phyloP scores from a whole-genome alignment of 176 grass and related monocot species.

The Juncus effusus region DNA sequence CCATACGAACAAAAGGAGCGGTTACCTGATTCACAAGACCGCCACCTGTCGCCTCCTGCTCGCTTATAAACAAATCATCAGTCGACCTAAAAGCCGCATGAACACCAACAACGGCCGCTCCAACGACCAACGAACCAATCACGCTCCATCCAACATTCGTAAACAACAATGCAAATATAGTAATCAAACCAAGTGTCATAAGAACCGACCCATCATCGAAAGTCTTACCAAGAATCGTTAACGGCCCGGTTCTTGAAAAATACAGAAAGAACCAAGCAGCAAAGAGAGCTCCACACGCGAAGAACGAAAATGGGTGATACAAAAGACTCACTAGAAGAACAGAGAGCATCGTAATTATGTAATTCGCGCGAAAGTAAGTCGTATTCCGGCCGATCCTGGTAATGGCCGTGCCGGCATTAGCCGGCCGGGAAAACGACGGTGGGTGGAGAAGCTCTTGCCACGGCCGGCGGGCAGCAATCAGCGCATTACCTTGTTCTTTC shows the following conservation, averaged over 20 bases:
- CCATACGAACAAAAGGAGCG: constrained; percentile 33
- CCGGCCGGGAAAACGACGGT: constrained; percentile 56
- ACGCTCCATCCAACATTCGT: constrained; percentile 77
- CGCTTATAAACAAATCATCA: constrained; percentile 79
- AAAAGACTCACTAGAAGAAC: constrained; percentile 55
- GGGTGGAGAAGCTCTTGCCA: constrained; percentile 69
- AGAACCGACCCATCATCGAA: constrained; percentile 92
- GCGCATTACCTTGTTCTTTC: constrained; percentile 63
- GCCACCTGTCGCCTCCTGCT: constrained; percentile 62
- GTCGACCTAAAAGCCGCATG: constrained; percentile 67
- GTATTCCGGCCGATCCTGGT: constrained; percentile 59
- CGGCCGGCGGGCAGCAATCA: constrained; percentile 63
- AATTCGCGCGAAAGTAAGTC: constrained; percentile 91
- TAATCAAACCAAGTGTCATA: constrained; percentile 52
- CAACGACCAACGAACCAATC: constrained; percentile 46
- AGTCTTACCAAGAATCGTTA: constrained; percentile 46
- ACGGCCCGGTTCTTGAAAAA: constrained; percentile 59
- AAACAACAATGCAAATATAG: constrained; percentile 73
- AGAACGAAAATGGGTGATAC: constrained; percentile 71
- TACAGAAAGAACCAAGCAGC: constrained; percentile 93
- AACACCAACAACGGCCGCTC: constrained; percentile 35
- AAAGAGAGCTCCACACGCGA: constrained; percentile 50
- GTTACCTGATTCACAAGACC: constrained; percentile 41
- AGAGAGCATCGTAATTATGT: constrained; percentile 42
- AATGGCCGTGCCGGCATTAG: constrained; percentile 43